These are phyloP conservation scores for Pseudotulostoma volvatum DNA, from an alignment of 495 filamentous ascomycete genomes.

Conservation along the genomic window DNA sequence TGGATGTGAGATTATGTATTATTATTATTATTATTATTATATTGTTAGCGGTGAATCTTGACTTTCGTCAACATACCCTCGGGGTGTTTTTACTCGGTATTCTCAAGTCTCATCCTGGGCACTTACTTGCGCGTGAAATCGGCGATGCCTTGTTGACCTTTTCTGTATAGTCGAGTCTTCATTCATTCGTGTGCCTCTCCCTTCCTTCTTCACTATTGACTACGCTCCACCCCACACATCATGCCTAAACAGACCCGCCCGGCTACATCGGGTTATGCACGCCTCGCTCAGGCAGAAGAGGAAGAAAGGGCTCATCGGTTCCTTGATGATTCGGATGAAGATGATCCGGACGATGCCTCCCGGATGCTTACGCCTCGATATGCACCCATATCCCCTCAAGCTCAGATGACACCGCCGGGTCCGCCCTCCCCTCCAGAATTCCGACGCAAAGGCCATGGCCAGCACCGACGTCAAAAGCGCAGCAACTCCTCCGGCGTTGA, in stretches of 20 bases:
- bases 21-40: no score
- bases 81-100: no score
- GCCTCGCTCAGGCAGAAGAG: conserved; percentile 80
- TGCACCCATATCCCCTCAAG: conserved; percentile 41
- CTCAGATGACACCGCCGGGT: conserved; percentile 31
- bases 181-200: no score
- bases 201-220: no score
- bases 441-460: conserved; percentile 30
- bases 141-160: no score
- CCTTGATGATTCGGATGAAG: conserved; percentile 58
- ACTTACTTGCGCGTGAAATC: no score
- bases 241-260: conserved; percentile 42
- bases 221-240: no score
- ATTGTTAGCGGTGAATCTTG: no score
- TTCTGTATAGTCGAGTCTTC: no score
- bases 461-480: conserved; percentile 36
- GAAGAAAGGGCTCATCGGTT: conserved; percentile 31
- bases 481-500: conserved; percentile 85
- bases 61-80: no score
- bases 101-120: no score
- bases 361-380: conserved; percentile 51
- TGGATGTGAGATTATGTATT: no score
- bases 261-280: conserved; percentile 78
- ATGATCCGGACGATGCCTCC: conserved; percentile 35
- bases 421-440: conserved; percentile 23